phyloP scores from a whole-genome alignment of 345 rosid species.

The Citrus reticulata region DNA sequence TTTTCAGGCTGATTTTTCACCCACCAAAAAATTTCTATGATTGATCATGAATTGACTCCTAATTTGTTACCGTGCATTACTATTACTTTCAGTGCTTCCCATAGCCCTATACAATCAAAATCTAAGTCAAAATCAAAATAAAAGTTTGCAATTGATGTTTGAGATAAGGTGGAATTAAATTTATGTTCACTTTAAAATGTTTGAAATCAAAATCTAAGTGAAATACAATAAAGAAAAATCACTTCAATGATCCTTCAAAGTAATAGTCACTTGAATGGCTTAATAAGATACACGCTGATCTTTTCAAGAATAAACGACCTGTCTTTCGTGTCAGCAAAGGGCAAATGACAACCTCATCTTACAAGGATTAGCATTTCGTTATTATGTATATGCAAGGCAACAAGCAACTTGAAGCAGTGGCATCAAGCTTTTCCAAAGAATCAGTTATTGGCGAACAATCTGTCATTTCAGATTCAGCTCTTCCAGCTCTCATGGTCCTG shows the following conservation, averaged over 20 bases:
- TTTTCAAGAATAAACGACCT: not conserved
- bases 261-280: not conserved
- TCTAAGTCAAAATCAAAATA: too few species aligned
- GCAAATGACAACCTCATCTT: not conserved
- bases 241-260: too few species aligned
- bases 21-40: not conserved
- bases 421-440: not conserved
- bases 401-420: not conserved
- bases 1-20: not conserved
- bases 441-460: not conserved
- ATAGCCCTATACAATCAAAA: not conserved
- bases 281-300: not conserved
- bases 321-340: not conserved
- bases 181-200: not conserved
- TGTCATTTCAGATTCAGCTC: not conserved
- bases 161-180: not conserved
- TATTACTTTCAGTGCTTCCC: not conserved
- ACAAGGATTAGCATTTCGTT: not conserved
- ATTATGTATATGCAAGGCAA: not conserved
- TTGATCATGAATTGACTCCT: not conserved
- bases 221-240: not conserved
- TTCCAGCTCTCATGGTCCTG: not conserved
- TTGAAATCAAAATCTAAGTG: not conserved
- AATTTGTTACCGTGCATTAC: not conserved
- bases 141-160: not conserved